Percentiles rank a stretch among this genome's conserved stretches.
These are phyloP conservation scores for Marvania coccoides DNA, from an alignment of 139 green algal species.

Conservation along the genomic window DNA sequence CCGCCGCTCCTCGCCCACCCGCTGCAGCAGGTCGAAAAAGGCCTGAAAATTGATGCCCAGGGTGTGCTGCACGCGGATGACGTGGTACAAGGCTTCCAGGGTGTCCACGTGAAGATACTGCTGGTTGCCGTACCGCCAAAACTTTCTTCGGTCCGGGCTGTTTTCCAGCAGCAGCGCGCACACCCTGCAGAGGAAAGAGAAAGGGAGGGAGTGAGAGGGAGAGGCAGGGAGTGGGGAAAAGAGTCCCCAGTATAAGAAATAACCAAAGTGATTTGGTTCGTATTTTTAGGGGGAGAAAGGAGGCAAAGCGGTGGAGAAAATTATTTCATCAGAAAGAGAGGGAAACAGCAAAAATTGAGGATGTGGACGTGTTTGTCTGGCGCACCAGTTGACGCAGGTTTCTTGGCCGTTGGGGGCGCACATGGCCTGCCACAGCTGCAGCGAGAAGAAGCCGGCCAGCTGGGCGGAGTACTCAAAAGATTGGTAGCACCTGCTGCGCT, in stretches of 20 bases:
- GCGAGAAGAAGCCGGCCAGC: conserved; percentile 29
- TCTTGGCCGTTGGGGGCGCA: conserved; percentile 7
- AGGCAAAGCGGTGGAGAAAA: conserved; percentile 7
- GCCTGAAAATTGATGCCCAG: conserved; percentile 29
- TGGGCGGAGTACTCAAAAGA: conserved; percentile 26
- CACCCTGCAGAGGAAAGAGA: conserved; percentile 12
- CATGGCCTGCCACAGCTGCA: conserved; percentile 24
- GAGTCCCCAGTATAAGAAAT: background rate
- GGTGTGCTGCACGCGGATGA: conserved; percentile 30
- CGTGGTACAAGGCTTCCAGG: conserved; percentile 27
- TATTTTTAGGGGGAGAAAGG: background rate
- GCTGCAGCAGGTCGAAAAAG: conserved; percentile 47
- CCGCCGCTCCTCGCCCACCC: conserved; percentile 28
- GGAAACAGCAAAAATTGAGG: no score
- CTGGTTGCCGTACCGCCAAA: conserved; percentile 1
- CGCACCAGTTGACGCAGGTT: conserved; percentile 28
- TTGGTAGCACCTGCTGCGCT: conserved; percentile 11
- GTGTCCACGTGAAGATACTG: conserved; percentile 27
- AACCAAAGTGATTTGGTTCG: background rate
- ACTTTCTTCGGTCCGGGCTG: conserved; percentile 3
- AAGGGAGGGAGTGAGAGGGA: background rate
- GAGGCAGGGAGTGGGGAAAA: background rate
- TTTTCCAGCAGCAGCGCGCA: conserved; percentile 20
- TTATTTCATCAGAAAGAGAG: background rate
- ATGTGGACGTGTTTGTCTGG: no score